Base-by-base conservation (phyloP, 805 yeast species). In the Wickerhamiella sergipiensis region DNA sequence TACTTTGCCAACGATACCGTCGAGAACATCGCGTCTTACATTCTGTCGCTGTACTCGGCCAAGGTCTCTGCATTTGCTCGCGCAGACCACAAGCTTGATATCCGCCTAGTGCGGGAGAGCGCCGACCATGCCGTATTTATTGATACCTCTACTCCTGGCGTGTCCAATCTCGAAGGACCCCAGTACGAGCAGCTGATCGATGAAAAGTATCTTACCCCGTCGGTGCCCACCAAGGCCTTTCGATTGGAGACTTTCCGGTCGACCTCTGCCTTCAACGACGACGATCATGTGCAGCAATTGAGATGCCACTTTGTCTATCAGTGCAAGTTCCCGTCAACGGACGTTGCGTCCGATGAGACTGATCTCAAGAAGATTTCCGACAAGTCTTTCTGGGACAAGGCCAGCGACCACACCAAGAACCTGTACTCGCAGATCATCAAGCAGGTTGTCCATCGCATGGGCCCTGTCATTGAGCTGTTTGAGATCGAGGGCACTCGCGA, bases 101-200 rank as follows among this genome's bases (percentile, higher is more conserved):
- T 90, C 56, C 85, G 82, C 55, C 85, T 87, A 65, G 82, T 81
- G 64, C 76, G 88, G 55, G 89, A 86, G 65, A 76, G 78, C 45
- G 82, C 78, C 17, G 89, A 84, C 64, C 95, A 87, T 62, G 96
- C 96, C 1, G 92, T 87, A 36, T 92, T 84, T 65, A 85, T 90
- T 66, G 95, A 86, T 63, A 80, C 94, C 33, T 72, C 80, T 15
- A 64, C 67, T 21, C 76, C 79, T 10, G 81, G 79, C 50, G 65
- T 67, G 42, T 66, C 77, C 49, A 72, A 68, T 52, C 60, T 68
- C 24, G 67, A 67, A 49, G 68, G 67, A 17, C 67, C 75, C 51
- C 70, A 70, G 58, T 83, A 81, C 61, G 95, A 88, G 68, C 73
- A 76, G 53, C 71, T 80, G 57, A 86, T 92, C 55, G 97, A 92